Evolutionary conservation across 768 basidiomycete genomes (phyloP).

Genomic region (Lactarius hengduanensis): DNA sequence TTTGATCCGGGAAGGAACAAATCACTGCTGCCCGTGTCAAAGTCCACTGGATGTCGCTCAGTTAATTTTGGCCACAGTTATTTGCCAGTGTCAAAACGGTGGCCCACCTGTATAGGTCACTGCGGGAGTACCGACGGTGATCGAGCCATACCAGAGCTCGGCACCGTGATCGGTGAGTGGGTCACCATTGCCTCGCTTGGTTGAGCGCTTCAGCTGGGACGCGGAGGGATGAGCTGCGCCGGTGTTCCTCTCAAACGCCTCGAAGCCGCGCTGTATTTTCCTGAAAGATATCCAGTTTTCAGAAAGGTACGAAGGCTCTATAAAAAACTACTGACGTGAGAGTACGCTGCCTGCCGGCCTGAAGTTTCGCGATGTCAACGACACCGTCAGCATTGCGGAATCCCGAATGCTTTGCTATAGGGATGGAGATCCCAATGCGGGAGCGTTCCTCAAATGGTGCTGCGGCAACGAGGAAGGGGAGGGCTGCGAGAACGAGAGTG

Average conservation of each 20-base stretch:
- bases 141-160: conserved; percentile 25
- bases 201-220: background rate
- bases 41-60: conserved; percentile 34
- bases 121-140: conserved; percentile 28
- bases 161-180: conserved; percentile 14
- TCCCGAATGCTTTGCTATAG: conserved; percentile 11
- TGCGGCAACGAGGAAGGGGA: conserved; percentile 16
- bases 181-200: conserved; percentile 11
- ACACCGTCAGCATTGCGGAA: conserved; percentile 1
- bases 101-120: conserved; percentile 16
- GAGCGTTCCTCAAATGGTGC: background rate
- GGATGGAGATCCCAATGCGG: conserved; percentile 6
- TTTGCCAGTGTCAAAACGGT: background rate
- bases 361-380: conserved; percentile 5
- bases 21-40: conserved; percentile 40
- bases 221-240: conserved; percentile 19
- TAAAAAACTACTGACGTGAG: background rate
- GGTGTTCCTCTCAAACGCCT: conserved; percentile 23
- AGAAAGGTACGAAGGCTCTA: background rate
- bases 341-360: background rate
- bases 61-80: background rate
- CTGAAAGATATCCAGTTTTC: conserved; percentile 1
- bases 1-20: conserved; percentile 37
- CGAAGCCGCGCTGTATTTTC: conserved; percentile 22
- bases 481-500: conserved; percentile 6